Evolutionary conservation across 176 grass and related monocot genomes (phyloP), one percentile per base, ranked within the genome.

Genomic region (Hsuehochloa calcarea): DNA sequence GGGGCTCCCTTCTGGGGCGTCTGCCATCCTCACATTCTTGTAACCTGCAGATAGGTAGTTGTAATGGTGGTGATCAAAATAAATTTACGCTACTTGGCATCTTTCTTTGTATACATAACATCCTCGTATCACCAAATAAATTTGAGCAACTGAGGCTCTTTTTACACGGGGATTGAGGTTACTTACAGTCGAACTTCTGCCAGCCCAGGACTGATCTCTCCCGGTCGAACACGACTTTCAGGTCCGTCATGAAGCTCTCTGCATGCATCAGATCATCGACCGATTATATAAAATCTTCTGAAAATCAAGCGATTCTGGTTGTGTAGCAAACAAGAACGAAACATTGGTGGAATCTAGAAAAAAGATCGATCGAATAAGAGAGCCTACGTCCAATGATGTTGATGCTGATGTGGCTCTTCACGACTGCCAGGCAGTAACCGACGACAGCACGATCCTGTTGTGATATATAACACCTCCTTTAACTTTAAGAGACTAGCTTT

Each of bases 171-270:
- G 34, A 67, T 19, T 38, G 4, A 46, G 8, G 19, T 70, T 7
- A 25, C 87, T 89, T 82, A 95, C 93, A 95, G 68, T 95, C 82
- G 83, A 90, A 90, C 5, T 88, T 1, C 31, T 92, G 68, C 93
- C 93, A 95, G 47, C 88, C 83, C 23, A 95, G 77, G 45, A 90
- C 85, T 8, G 87, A 85, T 27, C 50, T 74, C 80, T 95, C 79
- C 13, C 90, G 46, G 78, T 95, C 66, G 84, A 90, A 87, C 10
- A 95, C 90, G 0, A 95, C 70, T 10, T 90, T 92, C 7, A 95
- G 90, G 12, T 83, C 93, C 15, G 80, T 72, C 85, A 95, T 88
- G 85, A 95, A 95, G 70, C 92, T 92, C 83, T 95, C 93, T 95
- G 93, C 60, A 70, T 3, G 19, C 3, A 44, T 41, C 52, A 55